A percentile compares a stretch with the other conserved stretches of the same genome.
These are phyloP conservation scores for Colletotrichum tamarilloi DNA, from an alignment of 2,329 filamentous ascomycete species.

Conservation along the genomic window DNA sequence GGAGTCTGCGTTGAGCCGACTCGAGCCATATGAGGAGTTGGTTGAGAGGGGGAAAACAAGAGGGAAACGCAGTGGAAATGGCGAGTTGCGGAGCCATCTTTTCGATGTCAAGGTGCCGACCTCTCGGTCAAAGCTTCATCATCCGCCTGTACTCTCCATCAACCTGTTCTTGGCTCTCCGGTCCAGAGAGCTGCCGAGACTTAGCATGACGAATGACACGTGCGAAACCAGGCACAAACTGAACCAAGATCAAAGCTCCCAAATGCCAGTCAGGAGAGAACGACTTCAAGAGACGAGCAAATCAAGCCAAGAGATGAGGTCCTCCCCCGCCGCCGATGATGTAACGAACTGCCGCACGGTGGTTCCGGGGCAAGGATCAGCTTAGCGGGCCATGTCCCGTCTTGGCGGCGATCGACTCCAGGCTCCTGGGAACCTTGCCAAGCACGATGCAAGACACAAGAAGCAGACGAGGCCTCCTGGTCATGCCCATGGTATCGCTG, in stretches of 20 bases:
- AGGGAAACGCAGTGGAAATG: not conserved
- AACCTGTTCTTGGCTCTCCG: not conserved
- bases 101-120: not conserved
- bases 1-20: slow-evolving; percentile 5
- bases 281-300: not conserved
- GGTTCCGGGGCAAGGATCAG: slow-evolving; percentile 26
- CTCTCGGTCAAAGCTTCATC: not conserved
- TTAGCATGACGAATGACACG: not conserved
- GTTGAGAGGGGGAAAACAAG: not conserved
- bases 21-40: not conserved
- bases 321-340: slow-evolving; percentile 29
- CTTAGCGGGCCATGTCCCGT: slow-evolving; percentile 33
- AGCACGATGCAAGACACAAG: not conserved
- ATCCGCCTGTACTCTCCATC: not conserved
- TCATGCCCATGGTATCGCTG: not conserved
- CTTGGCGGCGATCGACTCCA: slow-evolving; percentile 34
- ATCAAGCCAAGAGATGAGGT: slow-evolving; percentile 21
- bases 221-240: not conserved
- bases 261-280: not conserved
- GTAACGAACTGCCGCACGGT: slow-evolving; percentile 32
- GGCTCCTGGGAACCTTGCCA: slow-evolving; percentile 32
- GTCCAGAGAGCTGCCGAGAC: not conserved
- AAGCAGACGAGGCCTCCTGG: slow-evolving; percentile 5
- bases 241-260: not conserved
- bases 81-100: not conserved